Percentiles rank a stretch among this genome's conserved stretches.
phyloP scores from a whole-genome alignment of 2,329 filamentous ascomycete species.

The Cercospora brassicicola region DNA sequence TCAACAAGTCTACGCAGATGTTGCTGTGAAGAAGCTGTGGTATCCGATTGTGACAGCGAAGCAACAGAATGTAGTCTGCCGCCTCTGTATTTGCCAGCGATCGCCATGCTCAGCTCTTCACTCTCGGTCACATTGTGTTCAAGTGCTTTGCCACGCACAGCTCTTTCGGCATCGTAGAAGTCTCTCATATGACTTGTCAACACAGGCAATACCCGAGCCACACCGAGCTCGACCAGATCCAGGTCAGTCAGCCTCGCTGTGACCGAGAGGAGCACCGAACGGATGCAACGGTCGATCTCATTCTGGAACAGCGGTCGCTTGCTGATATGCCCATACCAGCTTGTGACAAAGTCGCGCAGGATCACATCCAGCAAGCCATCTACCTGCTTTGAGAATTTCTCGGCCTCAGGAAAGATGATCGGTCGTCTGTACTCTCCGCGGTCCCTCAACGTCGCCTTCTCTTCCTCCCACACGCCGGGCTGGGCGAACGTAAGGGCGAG shows the following conservation, averaged over 20 bases:
- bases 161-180: slow-evolving; percentile 85
- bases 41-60: slow-evolving; percentile 78
- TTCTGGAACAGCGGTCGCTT: slow-evolving; percentile 75
- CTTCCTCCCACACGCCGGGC: slow-evolving; percentile 63
- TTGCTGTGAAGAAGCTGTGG: slow-evolving; percentile 81
- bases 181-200: slow-evolving; percentile 85
- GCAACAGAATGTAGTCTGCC: slow-evolving; percentile 86
- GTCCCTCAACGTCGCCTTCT: slow-evolving; percentile 65
- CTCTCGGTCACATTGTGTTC: slow-evolving; percentile 91
- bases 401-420: slow-evolving; percentile 73
- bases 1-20: slow-evolving; percentile 76
- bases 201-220: slow-evolving; percentile 80
- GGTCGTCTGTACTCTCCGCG: slow-evolving; percentile 66
- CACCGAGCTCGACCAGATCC: slow-evolving; percentile 80
- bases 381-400: slow-evolving; percentile 74
- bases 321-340: slow-evolving; percentile 89
- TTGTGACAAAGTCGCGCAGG: slow-evolving; percentile 77
- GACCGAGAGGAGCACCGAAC: slow-evolving; percentile 69
- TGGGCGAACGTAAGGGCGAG: slow-evolving; percentile 31
- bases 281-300: slow-evolving; percentile 79
- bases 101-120: slow-evolving; percentile 90
- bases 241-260: slow-evolving; percentile 70
- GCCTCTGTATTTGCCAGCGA: slow-evolving; percentile 89
- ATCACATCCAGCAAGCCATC: slow-evolving; percentile 76
- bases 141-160: slow-evolving; percentile 81